phyloP scores from a whole-genome alignment of 768 basidiomycete species.

The Mycena albidolilacea region DNA sequence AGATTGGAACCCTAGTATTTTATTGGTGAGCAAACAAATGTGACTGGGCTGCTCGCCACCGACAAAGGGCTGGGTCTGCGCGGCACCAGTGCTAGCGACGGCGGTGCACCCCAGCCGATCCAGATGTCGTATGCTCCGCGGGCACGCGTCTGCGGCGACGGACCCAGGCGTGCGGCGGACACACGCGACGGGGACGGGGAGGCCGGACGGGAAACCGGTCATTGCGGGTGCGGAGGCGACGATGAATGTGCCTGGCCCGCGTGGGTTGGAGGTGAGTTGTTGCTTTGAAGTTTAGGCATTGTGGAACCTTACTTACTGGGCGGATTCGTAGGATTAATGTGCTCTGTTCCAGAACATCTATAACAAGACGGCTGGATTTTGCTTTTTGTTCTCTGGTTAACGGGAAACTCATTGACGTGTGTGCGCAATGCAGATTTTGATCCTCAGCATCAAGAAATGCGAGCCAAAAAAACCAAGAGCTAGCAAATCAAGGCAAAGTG shows the following conservation, averaged over 20 bases:
- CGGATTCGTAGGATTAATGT: conserved; percentile 29
- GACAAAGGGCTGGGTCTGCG: conserved; percentile 26
- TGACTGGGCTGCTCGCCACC: conserved; percentile 34
- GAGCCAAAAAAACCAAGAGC: neutral
- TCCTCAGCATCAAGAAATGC: conserved; percentile 38
- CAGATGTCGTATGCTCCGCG: conserved; percentile 32
- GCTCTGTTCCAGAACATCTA: conserved; percentile 37
- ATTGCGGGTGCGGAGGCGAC: conserved; percentile 38
- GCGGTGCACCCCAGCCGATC: neutral
- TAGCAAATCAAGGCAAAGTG: no score
- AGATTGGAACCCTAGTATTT: conserved; percentile 14
- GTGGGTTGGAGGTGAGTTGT: conserved; percentile 24
- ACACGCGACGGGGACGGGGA: neutral
- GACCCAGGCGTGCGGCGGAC: no score
- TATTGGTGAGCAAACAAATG: conserved; percentile 39
- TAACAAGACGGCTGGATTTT: conserved; percentile 29
- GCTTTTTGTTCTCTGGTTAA: neutral
- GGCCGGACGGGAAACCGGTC: conserved; percentile 33
- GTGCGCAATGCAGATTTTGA: conserved; percentile 15
- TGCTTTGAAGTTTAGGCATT: no score
- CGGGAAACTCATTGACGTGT: neutral
- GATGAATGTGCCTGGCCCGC: conserved; percentile 28
- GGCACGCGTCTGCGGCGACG: neutral
- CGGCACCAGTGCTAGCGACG: neutral
- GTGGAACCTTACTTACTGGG: neutral